These are phyloP conservation scores for Xylariaceae sp. DNA, from an alignment of 2,329 filamentous ascomycete species.

Conservation along the genomic window DNA sequence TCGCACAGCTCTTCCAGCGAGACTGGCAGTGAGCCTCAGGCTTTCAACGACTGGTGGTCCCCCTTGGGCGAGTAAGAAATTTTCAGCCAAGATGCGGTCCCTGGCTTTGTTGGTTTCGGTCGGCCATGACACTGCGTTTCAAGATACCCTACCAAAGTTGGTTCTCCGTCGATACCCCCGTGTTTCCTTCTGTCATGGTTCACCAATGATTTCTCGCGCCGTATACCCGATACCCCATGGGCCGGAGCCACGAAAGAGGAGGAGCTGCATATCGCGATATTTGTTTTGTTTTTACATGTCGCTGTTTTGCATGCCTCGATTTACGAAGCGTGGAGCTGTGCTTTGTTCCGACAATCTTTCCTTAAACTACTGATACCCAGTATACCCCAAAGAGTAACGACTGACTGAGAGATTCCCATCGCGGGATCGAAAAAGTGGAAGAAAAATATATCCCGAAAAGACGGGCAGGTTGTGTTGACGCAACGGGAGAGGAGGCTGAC, in stretches of 20 bases:
- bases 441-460: slow-evolving; percentile 1
- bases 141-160: slow-evolving; percentile 35
- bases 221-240: slow-evolving; percentile 19
- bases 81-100: slow-evolving; percentile 29
- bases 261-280: slow-evolving; percentile 28
- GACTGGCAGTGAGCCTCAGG: slow-evolving; percentile 13
- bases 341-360: slow-evolving; percentile 29
- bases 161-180: slow-evolving; percentile 34
- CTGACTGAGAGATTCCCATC: slow-evolving; percentile 17
- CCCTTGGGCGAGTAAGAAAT: slow-evolving; percentile 23
- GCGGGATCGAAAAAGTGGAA: slow-evolving; percentile 7
- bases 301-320: slow-evolving; percentile 31
- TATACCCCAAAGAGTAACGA: slow-evolving; percentile 31
- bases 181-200: slow-evolving; percentile 21
- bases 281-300: slow-evolving; percentile 27
- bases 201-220: slow-evolving; percentile 19
- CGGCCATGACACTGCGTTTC: slow-evolving; percentile 36
- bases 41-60: background rate
- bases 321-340: slow-evolving; percentile 26
- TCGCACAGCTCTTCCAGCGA: slow-evolving; percentile 19
- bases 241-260: slow-evolving; percentile 20
- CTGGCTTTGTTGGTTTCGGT: slow-evolving; percentile 31
- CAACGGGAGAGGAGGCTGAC: slow-evolving; percentile 1
- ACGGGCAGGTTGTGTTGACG: slow-evolving; percentile 1
- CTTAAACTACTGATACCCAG: slow-evolving; percentile 35